phyloP scores from a whole-genome alignment of 768 basidiomycete genomes.

The Suillus brevipes region DNA sequence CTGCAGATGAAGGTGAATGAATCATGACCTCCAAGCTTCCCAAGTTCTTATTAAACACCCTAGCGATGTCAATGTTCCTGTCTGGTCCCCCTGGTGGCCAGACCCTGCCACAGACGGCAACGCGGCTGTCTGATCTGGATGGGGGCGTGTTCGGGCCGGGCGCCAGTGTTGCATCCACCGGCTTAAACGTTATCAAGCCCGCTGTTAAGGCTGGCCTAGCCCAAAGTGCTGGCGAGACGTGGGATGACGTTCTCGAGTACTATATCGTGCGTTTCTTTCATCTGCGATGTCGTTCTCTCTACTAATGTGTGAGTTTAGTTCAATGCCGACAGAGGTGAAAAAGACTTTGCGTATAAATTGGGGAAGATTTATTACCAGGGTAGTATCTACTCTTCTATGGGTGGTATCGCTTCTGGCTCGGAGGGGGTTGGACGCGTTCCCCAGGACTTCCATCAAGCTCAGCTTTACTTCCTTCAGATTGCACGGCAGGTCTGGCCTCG shows the following conservation, averaged over 20 bases:
- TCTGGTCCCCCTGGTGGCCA: constrained; percentile 91
- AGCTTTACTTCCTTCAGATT: constrained; percentile 81
- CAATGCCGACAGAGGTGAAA: constrained; percentile 91
- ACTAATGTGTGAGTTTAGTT: constrained; percentile 55
- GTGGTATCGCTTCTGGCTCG: constrained; percentile 83
- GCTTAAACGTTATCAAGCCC: constrained; percentile 65
- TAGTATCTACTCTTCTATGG: constrained; percentile 77
- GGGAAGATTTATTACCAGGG: constrained; percentile 98
- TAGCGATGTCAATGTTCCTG: constrained; percentile 78
- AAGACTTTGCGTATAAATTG: constrained; percentile 85
- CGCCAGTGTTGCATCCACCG: constrained; percentile 90
- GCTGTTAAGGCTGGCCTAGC: constrained; percentile 84
- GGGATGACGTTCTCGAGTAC: constrained; percentile 91
- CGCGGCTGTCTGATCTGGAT: constrained; percentile 81
- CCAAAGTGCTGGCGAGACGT: constrained; percentile 87
- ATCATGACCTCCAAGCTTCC: neutral
- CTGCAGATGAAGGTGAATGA: constrained; percentile 76
- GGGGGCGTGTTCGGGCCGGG: constrained; percentile 96
- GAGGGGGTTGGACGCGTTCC: constrained; percentile 92
- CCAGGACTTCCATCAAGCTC: constrained; percentile 73
- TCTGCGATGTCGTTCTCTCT: neutral
- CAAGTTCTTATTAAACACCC: constrained; percentile 7
- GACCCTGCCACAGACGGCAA: constrained; percentile 78
- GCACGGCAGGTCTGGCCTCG: constrained; percentile 86
- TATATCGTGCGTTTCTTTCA: constrained; percentile 59